Conservation (phyloP, 768 basidiomycete genomes). For the Xerocomellus amylosporus region DNA sequence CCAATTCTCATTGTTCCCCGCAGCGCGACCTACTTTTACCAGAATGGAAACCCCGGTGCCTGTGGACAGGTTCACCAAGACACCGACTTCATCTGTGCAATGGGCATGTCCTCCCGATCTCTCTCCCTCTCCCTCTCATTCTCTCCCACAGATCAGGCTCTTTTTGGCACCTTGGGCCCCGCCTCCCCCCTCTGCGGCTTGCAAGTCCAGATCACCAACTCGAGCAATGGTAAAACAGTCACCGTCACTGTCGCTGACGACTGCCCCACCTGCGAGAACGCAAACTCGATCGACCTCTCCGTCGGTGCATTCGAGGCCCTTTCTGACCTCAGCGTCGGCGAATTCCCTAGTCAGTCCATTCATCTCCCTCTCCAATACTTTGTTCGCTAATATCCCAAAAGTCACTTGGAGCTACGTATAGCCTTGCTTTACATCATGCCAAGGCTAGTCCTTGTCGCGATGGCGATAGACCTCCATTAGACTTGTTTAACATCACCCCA, state of each 20-base stretch:
- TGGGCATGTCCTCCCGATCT: constrained; percentile 42
- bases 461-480: constrained; percentile 33
- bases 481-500: neutral
- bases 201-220: constrained; percentile 61
- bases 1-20: neutral
- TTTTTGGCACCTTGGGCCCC: constrained; percentile 48
- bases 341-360: constrained; percentile 51
- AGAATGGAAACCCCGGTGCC: constrained; percentile 71
- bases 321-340: constrained; percentile 42
- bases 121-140: neutral
- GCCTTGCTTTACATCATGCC: constrained; percentile 5
- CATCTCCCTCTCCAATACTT: neutral
- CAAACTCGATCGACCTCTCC: constrained; percentile 75
- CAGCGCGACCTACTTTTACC: constrained; percentile 68
- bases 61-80: constrained; percentile 69
- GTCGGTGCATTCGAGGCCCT: constrained; percentile 61
- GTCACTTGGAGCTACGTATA: constrained; percentile 31
- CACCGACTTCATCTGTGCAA: constrained; percentile 55
- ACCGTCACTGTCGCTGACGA: constrained; percentile 69
- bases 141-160: constrained; percentile 41
- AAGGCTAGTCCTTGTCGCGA: constrained; percentile 25
- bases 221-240: constrained; percentile 48
- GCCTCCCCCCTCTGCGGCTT: constrained; percentile 63
- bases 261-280: constrained; percentile 73
- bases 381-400: constrained; percentile 8